These are phyloP conservation scores for Nematodospora valgi DNA, from an alignment of 805 yeast species.

Conservation along the genomic window DNA sequence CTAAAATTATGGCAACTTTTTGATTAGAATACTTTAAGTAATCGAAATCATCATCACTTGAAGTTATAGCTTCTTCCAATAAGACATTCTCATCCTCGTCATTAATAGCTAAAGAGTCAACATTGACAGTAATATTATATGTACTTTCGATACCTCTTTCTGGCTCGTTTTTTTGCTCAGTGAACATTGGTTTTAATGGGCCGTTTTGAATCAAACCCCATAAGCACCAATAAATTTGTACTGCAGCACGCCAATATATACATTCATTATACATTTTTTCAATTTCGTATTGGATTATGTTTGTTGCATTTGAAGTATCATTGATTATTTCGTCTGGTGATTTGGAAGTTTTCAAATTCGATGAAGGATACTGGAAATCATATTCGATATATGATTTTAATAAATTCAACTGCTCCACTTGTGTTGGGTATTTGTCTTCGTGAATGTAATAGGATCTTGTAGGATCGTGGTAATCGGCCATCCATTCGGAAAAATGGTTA, in stretches of 20 bases:
- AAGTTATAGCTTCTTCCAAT: conserved; percentile 33
- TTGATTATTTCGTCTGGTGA: conserved; percentile 9
- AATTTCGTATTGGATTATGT: conserved; percentile 40
- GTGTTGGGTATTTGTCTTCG: conserved; percentile 58
- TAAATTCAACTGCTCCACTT: conserved; percentile 65
- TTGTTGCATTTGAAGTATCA: conserved; percentile 14
- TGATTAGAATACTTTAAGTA: conserved; percentile 72
- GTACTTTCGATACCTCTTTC: conserved; percentile 40
- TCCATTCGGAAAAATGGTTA: conserved; percentile 96
- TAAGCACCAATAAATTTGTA: conserved; percentile 75
- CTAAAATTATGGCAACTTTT: conserved; percentile 69
- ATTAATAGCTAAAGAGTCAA: conserved; percentile 45
- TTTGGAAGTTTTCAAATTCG: conserved; percentile 23
- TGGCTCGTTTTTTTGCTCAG: conserved; percentile 11
- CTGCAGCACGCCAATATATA: conserved; percentile 76
- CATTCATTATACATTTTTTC: conserved; percentile 60
- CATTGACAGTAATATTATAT: conserved; percentile 34
- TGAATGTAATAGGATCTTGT: conserved; percentile 50
- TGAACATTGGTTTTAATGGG: conserved; percentile 20
- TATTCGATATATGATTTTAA: conserved; percentile 76
- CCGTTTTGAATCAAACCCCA: conserved; percentile 91
- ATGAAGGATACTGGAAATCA: conserved; percentile 36
- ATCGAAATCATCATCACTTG: conserved; percentile 66
- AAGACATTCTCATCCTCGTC: conserved; percentile 18
- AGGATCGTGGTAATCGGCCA: conserved; percentile 82